Evolutionary conservation across 1,139 yeast genomes (phyloP).

Genomic region (Yamadazyma taylorii): DNA sequence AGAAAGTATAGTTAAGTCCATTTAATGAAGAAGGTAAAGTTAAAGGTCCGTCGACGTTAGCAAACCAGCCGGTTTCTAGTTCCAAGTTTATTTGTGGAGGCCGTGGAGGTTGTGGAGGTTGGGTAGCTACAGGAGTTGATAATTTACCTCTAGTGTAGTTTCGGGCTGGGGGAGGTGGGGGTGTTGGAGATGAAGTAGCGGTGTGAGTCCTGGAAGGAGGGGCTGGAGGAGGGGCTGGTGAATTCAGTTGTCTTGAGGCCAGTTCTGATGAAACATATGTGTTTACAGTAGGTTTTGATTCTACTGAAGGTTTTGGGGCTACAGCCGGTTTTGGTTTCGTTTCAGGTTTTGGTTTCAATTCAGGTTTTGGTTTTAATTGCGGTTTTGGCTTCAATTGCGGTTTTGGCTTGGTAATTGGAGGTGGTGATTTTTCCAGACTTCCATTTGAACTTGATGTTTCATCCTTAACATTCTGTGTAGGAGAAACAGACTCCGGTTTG

Average conservation of each 20-base stretch:
- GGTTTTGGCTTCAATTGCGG: slow-evolving; percentile 12
- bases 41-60: slow-evolving; percentile 21
- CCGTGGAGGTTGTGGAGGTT: slow-evolving; percentile 15
- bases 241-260: slow-evolving; percentile 5
- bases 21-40: slow-evolving; percentile 37
- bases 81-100: slow-evolving; percentile 43
- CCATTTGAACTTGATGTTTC: too few relatives aligned
- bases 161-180: slow-evolving; percentile 41
- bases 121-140: background rate
- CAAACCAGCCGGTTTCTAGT: slow-evolving; percentile 47
- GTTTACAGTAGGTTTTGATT: background rate
- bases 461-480: too few relatives aligned
- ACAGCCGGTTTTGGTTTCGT: slow-evolving; percentile 10
- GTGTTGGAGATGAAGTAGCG: slow-evolving; percentile 19
- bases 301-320: slow-evolving; percentile 2
- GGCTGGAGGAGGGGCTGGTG: too few relatives aligned
- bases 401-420: slow-evolving; percentile 3
- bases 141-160: slow-evolving; percentile 23
- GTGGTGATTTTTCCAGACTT: too few relatives aligned
- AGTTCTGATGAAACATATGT: too few relatives aligned
- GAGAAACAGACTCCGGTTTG: too few relatives aligned
- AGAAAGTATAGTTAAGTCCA: slow-evolving; percentile 37
- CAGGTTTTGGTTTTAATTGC: slow-evolving; percentile 6
- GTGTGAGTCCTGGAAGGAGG: slow-evolving; percentile 9
- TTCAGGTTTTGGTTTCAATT: slow-evolving; percentile 4